phyloP scores from a whole-genome alignment of 2,329 filamentous ascomycete species.

The Aspergillus viridinutans region DNA sequence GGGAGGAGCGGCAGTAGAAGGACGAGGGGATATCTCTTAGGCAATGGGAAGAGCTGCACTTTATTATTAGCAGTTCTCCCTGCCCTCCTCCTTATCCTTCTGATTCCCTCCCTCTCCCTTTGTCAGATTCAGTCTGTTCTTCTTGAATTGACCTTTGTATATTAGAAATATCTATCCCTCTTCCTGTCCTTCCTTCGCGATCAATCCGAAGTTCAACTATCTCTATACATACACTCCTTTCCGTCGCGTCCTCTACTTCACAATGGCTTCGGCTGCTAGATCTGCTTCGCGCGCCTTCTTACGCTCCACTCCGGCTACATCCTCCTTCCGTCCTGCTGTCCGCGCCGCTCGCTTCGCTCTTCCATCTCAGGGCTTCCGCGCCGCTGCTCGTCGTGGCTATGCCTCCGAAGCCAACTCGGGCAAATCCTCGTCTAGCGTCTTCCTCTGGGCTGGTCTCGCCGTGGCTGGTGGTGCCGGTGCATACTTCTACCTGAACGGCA shows the following conservation, averaged over 20 bases:
- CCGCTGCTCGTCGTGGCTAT: constrained; percentile 73
- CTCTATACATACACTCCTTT: constrained; percentile 12
- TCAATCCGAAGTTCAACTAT: constrained; percentile 1
- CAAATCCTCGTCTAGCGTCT: constrained; percentile 47
- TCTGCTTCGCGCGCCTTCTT: constrained; percentile 41
- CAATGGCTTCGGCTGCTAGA: constrained; percentile 41
- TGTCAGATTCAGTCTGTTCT: constrained; percentile 1
- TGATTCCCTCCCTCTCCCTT: constrained; percentile 1
- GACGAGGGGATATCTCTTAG: constrained; percentile 1
- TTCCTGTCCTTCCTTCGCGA: neutral
- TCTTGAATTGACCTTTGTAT: neutral
- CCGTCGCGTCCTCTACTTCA: constrained; percentile 12
- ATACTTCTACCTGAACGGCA: constrained; percentile 58
- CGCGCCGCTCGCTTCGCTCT: constrained; percentile 57
- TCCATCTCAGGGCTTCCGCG: constrained; percentile 65
- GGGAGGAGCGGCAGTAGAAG: neutral
- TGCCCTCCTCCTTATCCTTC: constrained; percentile 10
- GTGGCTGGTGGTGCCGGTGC: constrained; percentile 61
- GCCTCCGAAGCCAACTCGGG: constrained; percentile 61
- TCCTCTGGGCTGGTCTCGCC: constrained; percentile 57
- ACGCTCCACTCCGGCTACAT: constrained; percentile 35
- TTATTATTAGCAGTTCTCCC: constrained; percentile 12
- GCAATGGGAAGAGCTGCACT: neutral
- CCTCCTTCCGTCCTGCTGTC: constrained; percentile 39
- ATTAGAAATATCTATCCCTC: neutral